Percentiles rank a stretch among this genome's conserved stretches.
phyloP scores from a whole-genome alignment of 106 monocot species.

The Allium fistulosum region DNA sequence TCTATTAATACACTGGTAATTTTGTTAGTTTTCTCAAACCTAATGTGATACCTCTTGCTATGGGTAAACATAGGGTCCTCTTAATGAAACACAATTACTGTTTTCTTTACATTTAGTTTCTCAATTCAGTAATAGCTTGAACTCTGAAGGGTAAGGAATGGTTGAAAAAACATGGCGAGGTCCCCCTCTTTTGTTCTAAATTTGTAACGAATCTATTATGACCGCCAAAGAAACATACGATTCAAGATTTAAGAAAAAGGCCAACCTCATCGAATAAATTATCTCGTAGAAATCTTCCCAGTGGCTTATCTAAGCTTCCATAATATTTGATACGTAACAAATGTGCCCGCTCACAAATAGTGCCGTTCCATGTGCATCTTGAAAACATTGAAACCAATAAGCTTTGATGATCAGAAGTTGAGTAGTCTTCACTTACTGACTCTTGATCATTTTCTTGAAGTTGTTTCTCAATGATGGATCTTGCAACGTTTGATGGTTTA shows the following conservation, averaged over 20 bases:
- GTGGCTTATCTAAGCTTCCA: constrained; percentile 80
- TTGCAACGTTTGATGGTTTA: constrained; percentile 40
- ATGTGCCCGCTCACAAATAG: constrained; percentile 81
- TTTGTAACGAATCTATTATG: too few relatives aligned
- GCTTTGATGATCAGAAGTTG: constrained; percentile 79
- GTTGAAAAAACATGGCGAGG: too few relatives aligned
- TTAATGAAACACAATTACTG: too few relatives aligned
- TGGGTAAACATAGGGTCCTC: too few relatives aligned
- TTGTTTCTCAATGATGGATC: constrained; percentile 38
- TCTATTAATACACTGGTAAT: too few relatives aligned
- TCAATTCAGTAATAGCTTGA: too few relatives aligned
- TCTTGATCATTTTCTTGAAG: constrained; percentile 17
- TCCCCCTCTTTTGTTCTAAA: too few relatives aligned
- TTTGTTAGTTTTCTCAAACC: too few relatives aligned
- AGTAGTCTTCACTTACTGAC: constrained; percentile 35
- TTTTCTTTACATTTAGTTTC: too few relatives aligned
- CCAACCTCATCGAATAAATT: constrained; percentile 84
- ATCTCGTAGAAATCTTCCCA: constrained; percentile 81
- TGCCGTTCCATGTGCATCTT: constrained; percentile 90
- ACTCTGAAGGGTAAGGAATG: too few relatives aligned
- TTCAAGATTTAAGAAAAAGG: constrained; percentile 1
- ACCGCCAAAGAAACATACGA: background rate
- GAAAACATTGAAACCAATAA: constrained; percentile 82
- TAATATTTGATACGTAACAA: constrained; percentile 92
- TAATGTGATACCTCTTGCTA: too few relatives aligned